Evolutionary conservation across 352 stramenopile species (phyloP), one percentile per base, ranked within the genome.

Genomic region (Globisporangium cystogenes): DNA sequence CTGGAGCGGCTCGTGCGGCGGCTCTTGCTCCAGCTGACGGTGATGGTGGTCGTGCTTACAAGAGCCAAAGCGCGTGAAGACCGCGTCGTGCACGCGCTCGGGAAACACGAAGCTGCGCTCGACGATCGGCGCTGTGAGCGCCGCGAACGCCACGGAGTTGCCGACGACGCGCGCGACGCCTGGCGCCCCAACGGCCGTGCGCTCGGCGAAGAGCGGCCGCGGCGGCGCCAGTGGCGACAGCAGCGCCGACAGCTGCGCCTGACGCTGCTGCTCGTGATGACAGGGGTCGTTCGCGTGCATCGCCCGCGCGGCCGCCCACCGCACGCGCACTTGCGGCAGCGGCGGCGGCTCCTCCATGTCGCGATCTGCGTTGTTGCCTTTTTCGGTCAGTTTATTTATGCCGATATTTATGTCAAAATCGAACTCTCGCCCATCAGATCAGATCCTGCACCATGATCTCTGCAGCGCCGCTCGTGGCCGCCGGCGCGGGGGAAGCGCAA

Each of bases 71-170:
- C 72, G 47, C 26, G 70, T 55, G 27, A 87, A 50, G 10, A 75
- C 69, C 3, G 76, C 81, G 37, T 89, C 74, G 36, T 83, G 16
- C 5, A 91, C 67, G 35, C 70, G 78, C 7, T 64, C 65, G 5
- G 76, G 62, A 45, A 91, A 89, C 42, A 72, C 64, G 35, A 89
- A 84, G 23, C 67, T 66, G 20, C 76, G 74, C 54, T 88, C 81
- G 18, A 85, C 70, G 40, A 89, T 56, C 49, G 82, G 57, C 15
- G 74, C 71, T 18, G 57, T 68, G 45, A 68, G 69, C 56, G 85
- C 68, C 4, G 86, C 41, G 48, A 88, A 82, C 37, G 60, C 65
- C n/a, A 91, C 81, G 35, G 58, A 65, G 51, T 79, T 57, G 42
- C 69, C 70, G 23, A 31, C 56, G 37, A 81, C 59, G 23, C 68